phyloP scores from a whole-genome alignment of 169 alveolate species.

The Toxoplasma gondii region DNA sequence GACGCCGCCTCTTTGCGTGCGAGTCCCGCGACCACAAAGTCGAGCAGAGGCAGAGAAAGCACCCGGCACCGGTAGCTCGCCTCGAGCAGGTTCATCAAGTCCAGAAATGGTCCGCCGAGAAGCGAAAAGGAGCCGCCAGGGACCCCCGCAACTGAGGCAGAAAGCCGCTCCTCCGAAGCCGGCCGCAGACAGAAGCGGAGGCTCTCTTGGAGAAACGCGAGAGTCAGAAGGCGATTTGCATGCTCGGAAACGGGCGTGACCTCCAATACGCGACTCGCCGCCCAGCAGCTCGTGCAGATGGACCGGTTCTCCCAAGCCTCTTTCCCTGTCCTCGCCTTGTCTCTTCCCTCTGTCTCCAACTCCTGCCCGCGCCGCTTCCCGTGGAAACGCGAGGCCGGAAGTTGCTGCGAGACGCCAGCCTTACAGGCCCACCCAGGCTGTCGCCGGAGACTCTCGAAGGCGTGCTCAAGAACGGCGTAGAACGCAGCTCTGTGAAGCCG shows the following conservation, averaged over 20 bases:
- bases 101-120: background rate
- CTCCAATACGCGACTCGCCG: background rate
- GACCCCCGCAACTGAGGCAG: background rate
- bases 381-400: no score
- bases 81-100: background rate
- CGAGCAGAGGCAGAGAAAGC: background rate
- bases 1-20: background rate
- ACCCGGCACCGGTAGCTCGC: background rate
- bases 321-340: background rate
- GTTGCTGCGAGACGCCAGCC: no score
- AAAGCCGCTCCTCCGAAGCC: background rate
- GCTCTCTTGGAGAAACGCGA: background rate
- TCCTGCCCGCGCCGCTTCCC: no score
- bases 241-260: background rate
- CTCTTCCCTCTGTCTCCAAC: no score
- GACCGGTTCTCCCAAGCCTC: background rate
- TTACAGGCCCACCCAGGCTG: background rate
- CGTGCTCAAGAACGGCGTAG: background rate
- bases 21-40: background rate
- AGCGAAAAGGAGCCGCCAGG: background rate
- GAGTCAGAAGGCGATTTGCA: background rate
- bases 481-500: background rate
- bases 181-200: background rate
- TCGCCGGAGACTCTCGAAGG: background rate
- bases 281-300: background rate